Evolutionary conservation across 2,329 filamentous ascomycete species (phyloP), one percentile per base, ranked within the genome.

Genomic region (Aureobasidium uvarum): DNA sequence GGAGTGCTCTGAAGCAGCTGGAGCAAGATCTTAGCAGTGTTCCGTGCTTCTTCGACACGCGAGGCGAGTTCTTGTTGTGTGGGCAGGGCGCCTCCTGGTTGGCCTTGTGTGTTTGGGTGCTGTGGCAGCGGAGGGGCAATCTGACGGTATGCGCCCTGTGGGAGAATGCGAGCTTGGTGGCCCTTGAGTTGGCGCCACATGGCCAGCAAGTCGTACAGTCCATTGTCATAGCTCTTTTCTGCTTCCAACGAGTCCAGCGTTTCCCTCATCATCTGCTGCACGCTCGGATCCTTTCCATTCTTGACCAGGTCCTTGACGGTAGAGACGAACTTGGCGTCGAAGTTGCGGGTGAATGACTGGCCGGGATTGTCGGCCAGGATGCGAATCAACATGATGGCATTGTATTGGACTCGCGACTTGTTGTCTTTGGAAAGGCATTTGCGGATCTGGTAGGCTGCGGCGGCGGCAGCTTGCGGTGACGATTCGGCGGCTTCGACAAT

Each of bases 401-500:
- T 97, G 83, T 97, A 98, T 77, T 98, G 94, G 70, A 88, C 87
- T 51, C 81, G 78, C n/a, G 65, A 51, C 39, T 74, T 74, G 69
- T 78, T 82, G 77, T 91, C 87, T 52, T 93, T 89, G 70, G 87
- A 89, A 67, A 99, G 81, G 75, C 89, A 94, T 76, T 91, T 93
- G 74, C 91, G 89, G 74, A 98, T 91, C 69, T 89, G 82, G 69
- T 85, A 81, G 58, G 92, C 92, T 71, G 91, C 91, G 72, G 93
- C 90, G 69, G 88, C 86, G 28, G 94, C 93, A 6, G 95, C 95
- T 54, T 83, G 81, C 10, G 95, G 94, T 54, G 91, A 96, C 33
- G 93, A 96, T 77, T 98, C 95, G 81, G 93, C 93, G 62, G 90
- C 86, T 74, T 98, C 95, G 80, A 99, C 95, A 70, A 99, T 97